Base-by-base conservation (phyloP, 371 early-diverging fungal species). In the Mortierella sp. region DNA sequence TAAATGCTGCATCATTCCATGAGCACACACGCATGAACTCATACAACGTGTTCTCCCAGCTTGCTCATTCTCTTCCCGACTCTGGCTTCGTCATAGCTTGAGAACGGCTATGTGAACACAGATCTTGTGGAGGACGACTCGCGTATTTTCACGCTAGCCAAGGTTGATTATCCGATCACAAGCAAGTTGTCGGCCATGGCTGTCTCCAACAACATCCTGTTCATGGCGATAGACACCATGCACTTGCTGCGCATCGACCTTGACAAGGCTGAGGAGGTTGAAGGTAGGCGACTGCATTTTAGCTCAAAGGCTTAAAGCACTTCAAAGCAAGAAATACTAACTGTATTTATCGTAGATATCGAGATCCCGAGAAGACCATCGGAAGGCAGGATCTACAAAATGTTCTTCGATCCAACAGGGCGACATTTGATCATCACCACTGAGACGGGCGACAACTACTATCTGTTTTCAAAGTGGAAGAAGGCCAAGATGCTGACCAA, bases 401-500 rank as follows among this genome's bases (percentile, higher is more conserved):
- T 91, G 50, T 95, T 94, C 72, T 83, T 94, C 62, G 95, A 95
- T 72, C 95, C 95, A 5, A 89, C 91, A 1, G 96, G 95, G 16
- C 86, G 92, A 48, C 96, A 96, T 67, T 69, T 95, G 64, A 85
- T 96, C 52, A 84, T 95, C 46, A 90, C 94, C 1, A 95, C 95
- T 0, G 87, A 89, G 27, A 83, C 89, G n/a, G 94, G 94, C 46
- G 94, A 95, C 67, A 94, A 89, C 71, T 95, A 91, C 65, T 96
- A 96, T 71, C 81, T 93, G 43, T 90, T 89, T 79, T 85, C 88
- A 61, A 86, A 82, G 60, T 93, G 94, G 93, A 87, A 89, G 66
- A 87, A 89, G 63, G 89, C 91, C 18, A 91, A 91, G 65, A 69
- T 84, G 54, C 79, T 93, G 42, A 58, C 84, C 21, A 89, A 86